Conservation (phyloP, 2,329 filamentous ascomycete species). For the Sphaerostilbella broomeana region DNA sequence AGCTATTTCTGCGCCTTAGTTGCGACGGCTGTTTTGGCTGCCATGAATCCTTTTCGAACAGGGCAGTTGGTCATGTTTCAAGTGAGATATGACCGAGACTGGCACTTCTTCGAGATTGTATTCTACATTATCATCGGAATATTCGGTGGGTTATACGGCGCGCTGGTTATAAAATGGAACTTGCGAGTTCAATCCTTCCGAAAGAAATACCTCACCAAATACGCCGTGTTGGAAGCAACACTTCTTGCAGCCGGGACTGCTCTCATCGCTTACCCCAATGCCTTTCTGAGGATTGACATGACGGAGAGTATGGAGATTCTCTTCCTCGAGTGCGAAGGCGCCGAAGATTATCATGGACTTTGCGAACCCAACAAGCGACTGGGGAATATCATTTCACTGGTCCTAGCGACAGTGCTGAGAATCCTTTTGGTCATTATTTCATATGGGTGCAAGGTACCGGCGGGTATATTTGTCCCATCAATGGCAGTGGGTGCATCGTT, state of each 20-base stretch:
- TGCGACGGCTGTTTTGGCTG: slow-evolving; percentile 83
- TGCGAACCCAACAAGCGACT: slow-evolving; percentile 74
- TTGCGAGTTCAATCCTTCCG: slow-evolving; percentile 83
- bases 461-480: slow-evolving; percentile 94
- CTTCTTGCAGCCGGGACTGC: slow-evolving; percentile 77
- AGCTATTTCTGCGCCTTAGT: slow-evolving; percentile 97
- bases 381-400: slow-evolving; percentile 70
- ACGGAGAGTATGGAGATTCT: slow-evolving; percentile 98
- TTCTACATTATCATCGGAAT: slow-evolving; percentile 89
- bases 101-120: slow-evolving; percentile 94
- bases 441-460: slow-evolving; percentile 95
- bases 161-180: slow-evolving; percentile 98
- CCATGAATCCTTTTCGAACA: slow-evolving; percentile 96
- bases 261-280: slow-evolving; percentile 93
- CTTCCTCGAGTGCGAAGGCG: slow-evolving; percentile 87
- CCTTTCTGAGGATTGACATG: slow-evolving; percentile 95
- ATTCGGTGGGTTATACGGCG: slow-evolving; percentile 91
- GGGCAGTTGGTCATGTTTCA: slow-evolving; percentile 99
- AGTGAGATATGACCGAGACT: slow-evolving; percentile 87
- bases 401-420: slow-evolving; percentile 73
- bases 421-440: slow-evolving; percentile 86
- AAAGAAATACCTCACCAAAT: slow-evolving; percentile 81
- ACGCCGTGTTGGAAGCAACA: slow-evolving; percentile 81
- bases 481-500: slow-evolving; percentile 97
- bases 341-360: slow-evolving; percentile 80